Conservation (phyloP, 345 rosid genomes). For the Corymbia maculata region DNA sequence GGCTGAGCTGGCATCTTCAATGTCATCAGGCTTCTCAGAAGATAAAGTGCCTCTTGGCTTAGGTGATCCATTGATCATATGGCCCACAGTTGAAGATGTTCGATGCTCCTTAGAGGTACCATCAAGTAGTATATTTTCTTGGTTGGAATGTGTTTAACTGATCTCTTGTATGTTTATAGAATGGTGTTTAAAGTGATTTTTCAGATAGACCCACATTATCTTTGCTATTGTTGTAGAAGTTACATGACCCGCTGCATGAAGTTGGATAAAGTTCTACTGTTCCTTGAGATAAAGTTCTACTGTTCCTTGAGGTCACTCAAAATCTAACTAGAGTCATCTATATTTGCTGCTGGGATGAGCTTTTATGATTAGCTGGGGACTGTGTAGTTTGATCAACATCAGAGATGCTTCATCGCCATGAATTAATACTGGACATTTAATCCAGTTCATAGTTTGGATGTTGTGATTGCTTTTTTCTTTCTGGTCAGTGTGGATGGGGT, state of each 20-base stretch:
- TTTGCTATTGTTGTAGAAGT: background rate
- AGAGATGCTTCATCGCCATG: background rate
- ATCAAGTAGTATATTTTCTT: background rate
- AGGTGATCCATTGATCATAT: slow-evolving; percentile 69
- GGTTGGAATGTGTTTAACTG: background rate
- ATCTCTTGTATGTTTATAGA: background rate
- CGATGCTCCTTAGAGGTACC: slow-evolving; percentile 89
- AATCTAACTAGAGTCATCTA: background rate
- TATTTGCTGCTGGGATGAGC: background rate
- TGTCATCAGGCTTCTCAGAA: slow-evolving; percentile 77
- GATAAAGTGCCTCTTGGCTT: slow-evolving; percentile 71
- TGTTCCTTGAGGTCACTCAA: background rate
- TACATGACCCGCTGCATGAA: background rate
- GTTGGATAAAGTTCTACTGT: background rate
- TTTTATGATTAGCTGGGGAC: background rate
- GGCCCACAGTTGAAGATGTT: slow-evolving; percentile 95
- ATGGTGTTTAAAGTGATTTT: background rate
- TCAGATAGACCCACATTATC: background rate
- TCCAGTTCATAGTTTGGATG: background rate
- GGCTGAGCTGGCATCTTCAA: slow-evolving; percentile 67
- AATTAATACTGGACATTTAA: background rate
- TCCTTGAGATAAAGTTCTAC: background rate
- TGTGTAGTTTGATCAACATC: background rate
- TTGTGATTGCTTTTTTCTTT: background rate
- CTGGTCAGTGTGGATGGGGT: background rate